Conservation (phyloP, 2,329 filamentous ascomycete genomes). For the Apiospora malaysiana region DNA sequence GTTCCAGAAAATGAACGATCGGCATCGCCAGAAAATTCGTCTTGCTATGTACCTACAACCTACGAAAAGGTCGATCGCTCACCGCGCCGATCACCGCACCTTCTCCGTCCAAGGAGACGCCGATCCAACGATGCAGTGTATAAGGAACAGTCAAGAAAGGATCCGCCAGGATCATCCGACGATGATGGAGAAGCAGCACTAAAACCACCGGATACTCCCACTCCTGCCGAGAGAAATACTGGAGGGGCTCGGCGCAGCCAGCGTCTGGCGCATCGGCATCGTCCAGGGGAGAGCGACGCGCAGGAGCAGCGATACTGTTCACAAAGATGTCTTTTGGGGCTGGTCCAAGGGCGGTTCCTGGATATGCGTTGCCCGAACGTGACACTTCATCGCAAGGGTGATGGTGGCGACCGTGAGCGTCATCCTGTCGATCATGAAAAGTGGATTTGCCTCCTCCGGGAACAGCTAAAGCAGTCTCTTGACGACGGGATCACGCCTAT, state of each 20-base stretch:
- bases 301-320: slow-evolving; percentile 23
- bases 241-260: slow-evolving; percentile 29
- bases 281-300: neutral
- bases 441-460: slow-evolving; percentile 2
- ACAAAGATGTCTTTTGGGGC: slow-evolving; percentile 5
- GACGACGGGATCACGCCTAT: neutral
- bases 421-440: neutral
- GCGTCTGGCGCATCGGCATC: slow-evolving; percentile 11
- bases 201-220: slow-evolving; percentile 24
- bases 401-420: neutral
- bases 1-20: slow-evolving; percentile 35
- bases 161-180: slow-evolving; percentile 23
- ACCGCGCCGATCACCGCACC: slow-evolving; percentile 35
- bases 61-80: slow-evolving; percentile 32
- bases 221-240: slow-evolving; percentile 24
- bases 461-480: slow-evolving; percentile 7
- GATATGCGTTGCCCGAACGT: neutral
- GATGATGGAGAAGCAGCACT: slow-evolving; percentile 25
- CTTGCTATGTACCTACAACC: slow-evolving; percentile 28
- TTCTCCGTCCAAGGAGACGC: neutral
- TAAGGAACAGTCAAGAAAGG: neutral
- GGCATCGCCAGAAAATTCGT: slow-evolving; percentile 27
- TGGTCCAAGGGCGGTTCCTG: neutral
- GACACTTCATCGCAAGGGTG: neutral
- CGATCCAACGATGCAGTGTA: slow-evolving; percentile 6